Base-by-base conservation (phyloP, 768 basidiomycete species). In the Bullera alba region DNA sequence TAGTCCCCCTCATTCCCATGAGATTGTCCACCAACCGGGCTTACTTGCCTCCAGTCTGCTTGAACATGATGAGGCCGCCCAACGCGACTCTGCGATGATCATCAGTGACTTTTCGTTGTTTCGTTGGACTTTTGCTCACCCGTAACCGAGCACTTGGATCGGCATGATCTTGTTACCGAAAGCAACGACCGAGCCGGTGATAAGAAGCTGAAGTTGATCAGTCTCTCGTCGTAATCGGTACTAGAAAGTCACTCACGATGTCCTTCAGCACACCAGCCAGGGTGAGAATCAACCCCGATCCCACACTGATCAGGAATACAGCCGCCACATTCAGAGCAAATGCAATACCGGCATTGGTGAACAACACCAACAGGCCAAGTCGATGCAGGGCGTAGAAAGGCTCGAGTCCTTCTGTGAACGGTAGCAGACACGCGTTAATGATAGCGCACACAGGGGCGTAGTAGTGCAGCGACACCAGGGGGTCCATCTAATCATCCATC, bases 201-300 rank as follows among this genome's bases (percentile, higher is more conserved):
- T 90, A 53, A 97, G 82, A 23, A 99, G 80, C 70, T 72, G 41
- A 14, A 21, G 30, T 17, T 19, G 14, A 29, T 45, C 16, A 47
- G 42, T n/a, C 5, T n/a, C 29, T 8, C 7, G 25, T 15, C 46
- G 1, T 3, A 6, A 14, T 26, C 22, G 2, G n/a, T 7, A 4
- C 19, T 16, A 22, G 14, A 25, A 22, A 0, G 28, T 8, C 19
- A 64, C 68, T 60, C 46, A 72, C 70, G 44, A 80, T 55, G 58
- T 85, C 70, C 79, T 93, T 92, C 73, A 91, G 82, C 19, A 96
- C 91, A 30, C 93, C 93, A 4, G 93, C 93, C 5, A 97, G 81
- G 6, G 93, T 96, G 53, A 96, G 77, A 28, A 96, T 82, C 54
- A 97, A 48, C 54, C 65, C 60, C 12, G 84, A 86, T 15, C 84